Evolutionary conservation across 208 protist species (phyloP).

Genomic region (Acanthamoeba triangularis): DNA sequence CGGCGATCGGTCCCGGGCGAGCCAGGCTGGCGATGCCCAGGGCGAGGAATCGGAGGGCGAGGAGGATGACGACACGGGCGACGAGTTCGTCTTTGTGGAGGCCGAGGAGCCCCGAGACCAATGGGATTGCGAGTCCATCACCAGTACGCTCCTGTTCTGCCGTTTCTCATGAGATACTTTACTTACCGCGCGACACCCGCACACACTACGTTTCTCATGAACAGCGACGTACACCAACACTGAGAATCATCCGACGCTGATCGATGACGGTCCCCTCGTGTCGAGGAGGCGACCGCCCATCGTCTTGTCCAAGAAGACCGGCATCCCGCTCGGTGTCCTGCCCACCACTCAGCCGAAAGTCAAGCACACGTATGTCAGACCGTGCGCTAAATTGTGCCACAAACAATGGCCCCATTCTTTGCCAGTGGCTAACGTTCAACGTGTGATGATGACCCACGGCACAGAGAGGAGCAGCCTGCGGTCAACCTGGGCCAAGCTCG

Average conservation of each 20-base stretch:
- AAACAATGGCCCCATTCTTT: not conserved
- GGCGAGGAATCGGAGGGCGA: slow-evolving; percentile 13
- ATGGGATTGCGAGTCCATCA: slow-evolving; percentile 73
- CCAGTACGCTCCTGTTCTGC: not conserved
- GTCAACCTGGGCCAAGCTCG: slow-evolving; percentile 9
- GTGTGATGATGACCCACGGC: not conserved
- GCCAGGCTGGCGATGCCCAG: not conserved
- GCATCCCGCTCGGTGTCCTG: slow-evolving; percentile 69
- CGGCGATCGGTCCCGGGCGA: not conserved
- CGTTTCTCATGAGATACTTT: not conserved
- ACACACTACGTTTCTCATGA: not conserved
- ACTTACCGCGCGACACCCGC: not conserved
- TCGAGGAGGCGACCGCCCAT: slow-evolving; percentile 37
- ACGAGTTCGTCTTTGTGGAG: not conserved
- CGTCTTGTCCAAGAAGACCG: slow-evolving; percentile 71
- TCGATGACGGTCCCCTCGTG: not conserved
- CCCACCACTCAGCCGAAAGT: not conserved
- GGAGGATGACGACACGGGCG: not conserved
- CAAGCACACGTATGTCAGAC: not conserved
- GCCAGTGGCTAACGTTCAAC: not conserved
- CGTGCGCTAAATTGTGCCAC: not conserved
- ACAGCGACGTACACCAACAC: slow-evolving; percentile 56
- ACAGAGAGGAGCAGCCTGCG: not conserved
- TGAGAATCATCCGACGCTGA: slow-evolving; percentile 69
- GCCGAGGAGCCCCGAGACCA: slow-evolving; percentile 43